phyloP scores from a whole-genome alignment of 306 rosid genomes.

The Vigna unguiculata region DNA sequence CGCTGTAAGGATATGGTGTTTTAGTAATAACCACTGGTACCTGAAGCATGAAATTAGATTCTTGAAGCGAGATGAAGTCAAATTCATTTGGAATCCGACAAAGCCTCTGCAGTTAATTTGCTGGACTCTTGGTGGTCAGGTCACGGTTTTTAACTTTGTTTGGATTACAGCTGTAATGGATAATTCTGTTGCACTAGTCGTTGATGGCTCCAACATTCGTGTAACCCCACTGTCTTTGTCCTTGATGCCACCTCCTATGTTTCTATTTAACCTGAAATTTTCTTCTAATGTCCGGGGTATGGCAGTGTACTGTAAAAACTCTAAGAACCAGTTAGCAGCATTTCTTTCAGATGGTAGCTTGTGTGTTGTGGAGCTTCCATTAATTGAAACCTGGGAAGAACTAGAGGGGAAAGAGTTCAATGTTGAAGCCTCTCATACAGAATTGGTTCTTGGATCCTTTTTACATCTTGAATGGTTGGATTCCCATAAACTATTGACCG shows the following conservation, averaged over 20 bases:
- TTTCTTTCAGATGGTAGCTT: slow-evolving; percentile 78
- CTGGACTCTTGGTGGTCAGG: slow-evolving; percentile 88
- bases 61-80: slow-evolving; percentile 67
- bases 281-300: slow-evolving; percentile 70
- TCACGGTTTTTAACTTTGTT: slow-evolving; percentile 69
- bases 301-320: slow-evolving; percentile 67
- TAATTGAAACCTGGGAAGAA: slow-evolving; percentile 87
- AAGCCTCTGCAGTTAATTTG: slow-evolving; percentile 80
- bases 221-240: slow-evolving; percentile 80
- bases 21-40: slow-evolving; percentile 95
- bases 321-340: slow-evolving; percentile 74
- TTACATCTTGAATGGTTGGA: slow-evolving; percentile 87
- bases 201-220: slow-evolving; percentile 71
- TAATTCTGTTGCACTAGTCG: slow-evolving; percentile 74
- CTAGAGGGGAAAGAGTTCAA: slow-evolving; percentile 79
- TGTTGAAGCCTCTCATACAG: slow-evolving; percentile 64
- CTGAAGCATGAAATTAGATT: slow-evolving; percentile 85
- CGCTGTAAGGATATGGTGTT: slow-evolving; percentile 78
- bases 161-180: slow-evolving; percentile 84
- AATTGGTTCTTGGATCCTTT: slow-evolving; percentile 64
- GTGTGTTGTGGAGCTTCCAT: slow-evolving; percentile 82
- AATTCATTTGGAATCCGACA: slow-evolving; percentile 81
- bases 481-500: slow-evolving; percentile 70
- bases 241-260: slow-evolving; percentile 93
- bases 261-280: slow-evolving; percentile 76